Base-by-base conservation (phyloP, 2,329 filamentous ascomycete genomes). In the Zalaria obscura region DNA sequence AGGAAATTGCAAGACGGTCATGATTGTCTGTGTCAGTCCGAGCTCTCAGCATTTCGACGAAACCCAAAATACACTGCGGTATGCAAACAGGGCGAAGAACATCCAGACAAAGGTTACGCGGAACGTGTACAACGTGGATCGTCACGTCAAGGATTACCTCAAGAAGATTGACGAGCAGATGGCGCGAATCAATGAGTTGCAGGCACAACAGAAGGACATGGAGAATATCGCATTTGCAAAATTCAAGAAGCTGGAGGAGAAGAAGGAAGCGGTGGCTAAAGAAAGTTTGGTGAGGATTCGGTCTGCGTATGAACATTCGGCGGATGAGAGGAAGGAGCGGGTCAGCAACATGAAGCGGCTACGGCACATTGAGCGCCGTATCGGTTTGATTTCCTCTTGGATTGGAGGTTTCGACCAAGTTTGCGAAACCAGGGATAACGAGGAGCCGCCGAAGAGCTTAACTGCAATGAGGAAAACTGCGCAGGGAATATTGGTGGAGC, bases 101-200 rank as follows among this genome's bases (percentile, higher is more conserved):
- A 98, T 98, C 57, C 93, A 96, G 66, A 98, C 91, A 45, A 98
- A 98, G 71, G 87, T 95, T 43, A 95, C 91, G n/a, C 80, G 88
- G 55, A 98, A 98, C 57, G 88, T 96, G 25, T 98, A 93, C 67
- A 98, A 98, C 60, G 91, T 98, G 48, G 95, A 98, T 60, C 83
- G 91, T 47, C 91, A 98, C 64, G 91, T 98, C 55, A 98, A 98
- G 68, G 91, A 98, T 63, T 98, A 94, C 65, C 66, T 98, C 59
- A 91, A 95, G 68, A 96, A 96, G 72, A 98, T 98, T 54, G 89
- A 98, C 57, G 91, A 98, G 65, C 89, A 98, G 60, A 88, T 94
- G 73, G 81, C 79, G n/a, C 65, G 95, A 55, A 98, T 98, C 61
- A 94, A 93, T 52, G 88, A 96, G 59, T 75, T 98, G 42, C 87